A percentile compares a stretch with the other conserved stretches of the same genome.
These are phyloP conservation scores for Aspergillus sp. DNA, from an alignment of 2,329 filamentous ascomycete species.

Conservation along the genomic window DNA sequence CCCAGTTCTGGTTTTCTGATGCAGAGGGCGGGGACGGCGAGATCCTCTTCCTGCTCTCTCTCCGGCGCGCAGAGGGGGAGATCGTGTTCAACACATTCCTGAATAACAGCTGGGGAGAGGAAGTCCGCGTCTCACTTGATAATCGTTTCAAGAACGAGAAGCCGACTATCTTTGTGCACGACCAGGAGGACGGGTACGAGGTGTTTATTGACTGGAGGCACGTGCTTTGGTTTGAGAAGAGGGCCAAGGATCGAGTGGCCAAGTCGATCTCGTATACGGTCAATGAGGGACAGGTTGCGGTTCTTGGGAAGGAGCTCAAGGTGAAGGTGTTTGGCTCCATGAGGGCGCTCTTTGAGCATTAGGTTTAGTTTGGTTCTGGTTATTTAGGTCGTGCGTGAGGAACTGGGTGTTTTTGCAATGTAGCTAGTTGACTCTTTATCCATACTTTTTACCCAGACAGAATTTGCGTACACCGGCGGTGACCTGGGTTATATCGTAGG, in stretches of 20 bases:
- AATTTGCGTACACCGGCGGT: neutral
- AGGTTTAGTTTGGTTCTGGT: neutral
- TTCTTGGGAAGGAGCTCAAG: neutral
- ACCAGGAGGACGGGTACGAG: slow-evolving; percentile 3
- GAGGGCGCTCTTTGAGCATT: neutral
- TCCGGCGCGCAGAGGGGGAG: neutral
- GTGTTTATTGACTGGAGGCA: slow-evolving; percentile 4
- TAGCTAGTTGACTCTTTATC: neutral
- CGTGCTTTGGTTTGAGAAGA: neutral
- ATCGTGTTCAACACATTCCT: neutral
- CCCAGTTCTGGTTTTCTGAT: neutral
- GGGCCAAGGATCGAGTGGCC: neutral
- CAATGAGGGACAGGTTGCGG: neutral
- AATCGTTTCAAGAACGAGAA: neutral
- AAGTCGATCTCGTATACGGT: neutral
- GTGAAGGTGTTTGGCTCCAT: neutral
- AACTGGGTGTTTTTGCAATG: neutral
- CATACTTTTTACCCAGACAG: neutral
- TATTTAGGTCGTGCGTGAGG: neutral
- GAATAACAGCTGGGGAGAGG: neutral
- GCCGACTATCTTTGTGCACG: neutral
- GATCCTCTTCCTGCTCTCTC: neutral
- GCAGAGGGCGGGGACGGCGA: neutral
- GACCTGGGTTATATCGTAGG: no score
- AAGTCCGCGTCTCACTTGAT: neutral